Conservation (phyloP, 768 basidiomycete species). For the Multifurca ochricompacta region DNA sequence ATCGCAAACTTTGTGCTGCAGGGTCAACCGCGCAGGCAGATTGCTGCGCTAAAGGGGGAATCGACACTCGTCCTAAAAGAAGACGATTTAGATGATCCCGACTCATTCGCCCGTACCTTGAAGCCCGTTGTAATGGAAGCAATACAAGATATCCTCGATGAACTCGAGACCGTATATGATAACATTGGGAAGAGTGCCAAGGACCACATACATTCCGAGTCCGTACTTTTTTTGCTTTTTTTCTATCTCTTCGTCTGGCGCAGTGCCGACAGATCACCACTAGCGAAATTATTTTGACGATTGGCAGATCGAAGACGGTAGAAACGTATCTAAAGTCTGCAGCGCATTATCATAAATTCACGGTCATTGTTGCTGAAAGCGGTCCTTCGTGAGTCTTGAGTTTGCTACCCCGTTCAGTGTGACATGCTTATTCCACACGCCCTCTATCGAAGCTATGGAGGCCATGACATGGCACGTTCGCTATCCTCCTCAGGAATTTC, state of each 20-base stretch:
- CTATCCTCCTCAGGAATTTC: conserved; percentile 79
- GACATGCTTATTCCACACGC: conserved; percentile 5
- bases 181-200: conserved; percentile 89
- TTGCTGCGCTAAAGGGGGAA: conserved; percentile 38
- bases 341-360: conserved; percentile 83
- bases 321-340: conserved; percentile 91
- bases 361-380: conserved; percentile 93
- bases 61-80: conserved; percentile 53
- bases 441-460: conserved; percentile 53
- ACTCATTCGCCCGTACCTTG: conserved; percentile 66
- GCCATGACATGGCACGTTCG: conserved; percentile 75
- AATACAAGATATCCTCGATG: conserved; percentile 92
- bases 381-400: conserved; percentile 79
- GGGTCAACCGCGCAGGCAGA: conserved; percentile 57
- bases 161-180: conserved; percentile 92
- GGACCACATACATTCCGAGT: conserved; percentile 99
- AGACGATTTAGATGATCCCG: conserved; percentile 67
- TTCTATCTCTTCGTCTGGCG: neutral
- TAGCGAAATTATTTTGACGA: conserved; percentile 90
- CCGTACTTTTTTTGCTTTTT: conserved; percentile 27
- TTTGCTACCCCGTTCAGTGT: conserved; percentile 15
- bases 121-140: conserved; percentile 96
- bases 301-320: conserved; percentile 92
- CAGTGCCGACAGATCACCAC: neutral
- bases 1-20: conserved; percentile 79